Percentiles rank a stretch among this genome's conserved stretches.
Evolutionary conservation across 129 eudicot species (phyloP).

Genomic region (Pittosporum tobira): DNA sequence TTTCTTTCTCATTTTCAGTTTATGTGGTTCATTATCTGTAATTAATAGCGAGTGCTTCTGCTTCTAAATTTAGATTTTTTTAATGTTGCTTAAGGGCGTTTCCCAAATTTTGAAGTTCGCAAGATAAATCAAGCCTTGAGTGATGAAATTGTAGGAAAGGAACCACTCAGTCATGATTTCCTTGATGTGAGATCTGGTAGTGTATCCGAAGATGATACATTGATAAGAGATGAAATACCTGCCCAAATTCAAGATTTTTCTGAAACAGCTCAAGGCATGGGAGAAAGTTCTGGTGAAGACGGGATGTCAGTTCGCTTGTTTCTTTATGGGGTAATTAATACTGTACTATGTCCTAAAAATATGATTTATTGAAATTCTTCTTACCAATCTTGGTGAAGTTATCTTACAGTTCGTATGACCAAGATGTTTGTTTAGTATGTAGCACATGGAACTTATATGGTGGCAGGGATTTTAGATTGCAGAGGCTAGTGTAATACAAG

Average conservation of each 20-base stretch:
- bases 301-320: conserved; percentile 44
- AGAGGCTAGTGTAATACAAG: conserved; percentile 63
- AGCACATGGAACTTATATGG: conserved; percentile 28
- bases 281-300: conserved; percentile 26
- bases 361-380: not conserved
- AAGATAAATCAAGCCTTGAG: conserved; percentile 37
- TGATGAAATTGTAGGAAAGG: conserved; percentile 22
- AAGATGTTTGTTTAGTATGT: not conserved
- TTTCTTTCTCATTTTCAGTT: no score
- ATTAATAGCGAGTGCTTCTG: not conserved
- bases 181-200: conserved; percentile 21
- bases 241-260: conserved; percentile 19
- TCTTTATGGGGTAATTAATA: conserved; percentile 69
- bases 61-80: not conserved
- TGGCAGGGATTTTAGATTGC: conserved; percentile 56
- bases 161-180: conserved; percentile 22
- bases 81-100: conserved; percentile 51
- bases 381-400: not conserved
- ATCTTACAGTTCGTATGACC: not conserved
- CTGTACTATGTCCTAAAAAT: conserved; percentile 4
- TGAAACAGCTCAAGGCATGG: conserved; percentile 20
- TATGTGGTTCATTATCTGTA: not conserved
- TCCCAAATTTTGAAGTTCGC: conserved; percentile 66
- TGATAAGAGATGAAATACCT: conserved; percentile 27
- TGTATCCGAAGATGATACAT: conserved; percentile 29